Base-by-base conservation (phyloP, 352 stramenopile genomes). In the Phytophthora colocasiae region DNA sequence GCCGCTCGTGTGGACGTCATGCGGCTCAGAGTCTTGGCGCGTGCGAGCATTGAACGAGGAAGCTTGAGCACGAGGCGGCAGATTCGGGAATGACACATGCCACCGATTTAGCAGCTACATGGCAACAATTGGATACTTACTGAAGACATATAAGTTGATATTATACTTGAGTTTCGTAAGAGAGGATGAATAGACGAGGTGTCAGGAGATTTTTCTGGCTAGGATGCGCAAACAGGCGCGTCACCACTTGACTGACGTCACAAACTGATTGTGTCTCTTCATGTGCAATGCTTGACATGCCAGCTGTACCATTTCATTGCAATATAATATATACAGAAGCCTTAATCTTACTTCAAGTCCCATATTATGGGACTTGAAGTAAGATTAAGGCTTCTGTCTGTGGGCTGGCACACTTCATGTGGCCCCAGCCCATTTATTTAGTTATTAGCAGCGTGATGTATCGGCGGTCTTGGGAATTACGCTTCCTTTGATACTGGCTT, bases 401-500 rank as follows among this genome's bases (percentile, higher is more conserved):
- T n/a, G 26, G 9, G 14, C 29, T 56, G 19, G 40, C 2, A n/a
- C 15, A 38, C 12, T 69, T 55, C 19, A 54, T 41, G 8, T 26
- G 36, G 5, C 19, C 34, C 59, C 34, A 41, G 40, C 43, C 2
- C 26, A 15, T 62, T 29, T 48, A 34, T 39, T 50, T 70, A 50
- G 14, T 43, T 66, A 44, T 27, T 65, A 58, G 36, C 8, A 51
- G 62, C 12, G 48, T 52, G 40, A 51, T 61, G 48, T 34, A 56
- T 36, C 12, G 14, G 54, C 31, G 14, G 8, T n/a, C 43, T n/a
- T n/a, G 31, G 26, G 12, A 29, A n/a, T 60, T 65, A 73, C 15
- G 34, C 19, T 39, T 73, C 65, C 47, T 73, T 73, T 9, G 52
- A 59, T 9, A 58, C 51, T 3, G 31, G 31, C 19, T 69, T 73